These are phyloP conservation scores for Pterocarpus santalinus DNA, from an alignment of 306 rosid species.

Conservation along the genomic window DNA sequence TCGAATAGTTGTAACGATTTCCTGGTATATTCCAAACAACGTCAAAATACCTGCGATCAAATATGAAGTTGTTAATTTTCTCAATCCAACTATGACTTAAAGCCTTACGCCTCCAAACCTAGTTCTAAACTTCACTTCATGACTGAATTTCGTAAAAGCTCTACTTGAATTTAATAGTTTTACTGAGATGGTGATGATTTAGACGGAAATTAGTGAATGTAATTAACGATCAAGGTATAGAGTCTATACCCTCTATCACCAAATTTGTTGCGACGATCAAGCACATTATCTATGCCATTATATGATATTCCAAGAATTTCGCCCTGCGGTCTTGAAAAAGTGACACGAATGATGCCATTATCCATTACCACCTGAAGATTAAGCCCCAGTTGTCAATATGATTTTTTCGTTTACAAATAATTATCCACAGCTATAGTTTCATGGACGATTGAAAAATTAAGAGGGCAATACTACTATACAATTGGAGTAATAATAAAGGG, in stretches of 20 bases:
- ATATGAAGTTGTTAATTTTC: neutral
- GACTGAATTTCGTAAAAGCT: neutral
- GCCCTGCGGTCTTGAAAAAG: conserved; percentile 62
- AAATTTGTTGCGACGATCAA: conserved; percentile 45
- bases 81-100: neutral
- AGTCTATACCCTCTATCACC: conserved; percentile 65
- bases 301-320: conserved; percentile 58
- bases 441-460: neutral
- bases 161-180: too few relatives aligned
- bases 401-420: neutral
- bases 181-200: neutral
- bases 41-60: conserved; percentile 66
- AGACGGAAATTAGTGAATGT: neutral
- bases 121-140: neutral
- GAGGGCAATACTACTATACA: neutral
- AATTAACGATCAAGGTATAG: too few relatives aligned
- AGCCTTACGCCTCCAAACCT: too few relatives aligned
- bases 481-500: neutral
- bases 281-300: conserved; percentile 63
- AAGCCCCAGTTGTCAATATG: neutral
- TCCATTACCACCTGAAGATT: conserved; percentile 58
- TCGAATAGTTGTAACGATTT: neutral
- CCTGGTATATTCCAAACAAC: conserved; percentile 55
- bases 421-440: neutral
- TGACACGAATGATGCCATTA: conserved; percentile 63